A percentile compares a stretch with the other conserved stretches of the same genome.
phyloP scores from a whole-genome alignment of 352 stramenopile genomes.

The Globisporangium takayamanum region DNA sequence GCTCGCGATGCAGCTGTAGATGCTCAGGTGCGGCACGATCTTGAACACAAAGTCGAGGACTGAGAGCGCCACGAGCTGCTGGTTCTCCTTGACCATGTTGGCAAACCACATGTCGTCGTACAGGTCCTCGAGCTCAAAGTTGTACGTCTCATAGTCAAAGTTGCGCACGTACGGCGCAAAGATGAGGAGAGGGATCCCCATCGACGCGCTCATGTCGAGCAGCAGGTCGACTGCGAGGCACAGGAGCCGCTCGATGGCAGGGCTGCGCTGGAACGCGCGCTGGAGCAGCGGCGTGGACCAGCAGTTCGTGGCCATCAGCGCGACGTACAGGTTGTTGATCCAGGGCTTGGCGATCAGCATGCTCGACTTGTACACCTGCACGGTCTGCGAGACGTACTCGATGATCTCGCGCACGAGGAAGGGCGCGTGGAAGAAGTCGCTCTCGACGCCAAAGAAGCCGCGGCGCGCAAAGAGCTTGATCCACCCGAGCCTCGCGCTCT shows the following conservation, averaged over 20 bases:
- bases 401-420: constrained; percentile 32
- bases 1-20: constrained; percentile 9
- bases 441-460: constrained; percentile 29
- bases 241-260: constrained; percentile 8
- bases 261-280: constrained; percentile 1
- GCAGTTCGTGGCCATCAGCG: constrained; percentile 20
- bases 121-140: constrained; percentile 4
- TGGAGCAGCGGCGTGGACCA: constrained; percentile 8
- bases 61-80: constrained; percentile 10
- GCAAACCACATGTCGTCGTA: constrained; percentile 17
- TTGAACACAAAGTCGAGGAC: constrained; percentile 12
- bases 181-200: constrained; percentile 10
- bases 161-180: constrained; percentile 4
- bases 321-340: constrained; percentile 43
- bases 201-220: constrained; percentile 5
- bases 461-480: constrained; percentile 16
- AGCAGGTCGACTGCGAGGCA: constrained; percentile 2
- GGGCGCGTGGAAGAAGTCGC: constrained; percentile 18
- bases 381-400: constrained; percentile 33
- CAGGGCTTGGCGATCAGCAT: constrained; percentile 30
- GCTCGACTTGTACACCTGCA: constrained; percentile 39
- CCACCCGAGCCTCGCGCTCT: constrained; percentile 1
- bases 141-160: constrained; percentile 10
- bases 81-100: constrained; percentile 12
- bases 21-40: constrained; percentile 12